Percentiles rank a stretch among this genome's conserved stretches.
Conservation (phyloP, 2,329 filamentous ascomycete genomes). For the Scorias spongiosa region DNA sequence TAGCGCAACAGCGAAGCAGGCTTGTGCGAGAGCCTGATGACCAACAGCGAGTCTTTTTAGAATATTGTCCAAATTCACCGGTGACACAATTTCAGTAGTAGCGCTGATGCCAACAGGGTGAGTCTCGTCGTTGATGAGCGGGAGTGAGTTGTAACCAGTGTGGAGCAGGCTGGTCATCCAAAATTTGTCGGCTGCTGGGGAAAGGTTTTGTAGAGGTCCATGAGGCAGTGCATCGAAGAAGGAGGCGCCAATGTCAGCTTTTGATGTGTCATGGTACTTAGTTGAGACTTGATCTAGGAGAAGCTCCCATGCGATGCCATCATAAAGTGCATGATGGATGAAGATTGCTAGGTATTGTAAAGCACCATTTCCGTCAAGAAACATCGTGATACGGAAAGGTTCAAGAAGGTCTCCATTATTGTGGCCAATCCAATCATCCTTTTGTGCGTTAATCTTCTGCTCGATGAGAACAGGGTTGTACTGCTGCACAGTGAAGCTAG, state of each 20-base stretch:
- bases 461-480: background rate
- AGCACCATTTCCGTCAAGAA: constrained; percentile 17
- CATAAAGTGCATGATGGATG: constrained; percentile 78
- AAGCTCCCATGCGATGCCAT: constrained; percentile 61
- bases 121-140: background rate
- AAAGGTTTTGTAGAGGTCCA: constrained; percentile 45
- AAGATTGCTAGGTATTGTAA: constrained; percentile 39
- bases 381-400: constrained; percentile 38
- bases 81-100: background rate
- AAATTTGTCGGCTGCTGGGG: constrained; percentile 41
- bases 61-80: constrained; percentile 17
- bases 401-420: constrained; percentile 35
- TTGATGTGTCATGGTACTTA: constrained; percentile 30
- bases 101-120: background rate
- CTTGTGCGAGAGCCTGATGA: constrained; percentile 64
- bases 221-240: constrained; percentile 55
- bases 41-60: constrained; percentile 53
- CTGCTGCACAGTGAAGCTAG: background rate
- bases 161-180: constrained; percentile 36
- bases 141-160: background rate
- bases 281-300: constrained; percentile 45
- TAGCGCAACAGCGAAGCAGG: constrained; percentile 54
- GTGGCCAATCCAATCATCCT: constrained; percentile 36
- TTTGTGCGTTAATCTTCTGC: constrained; percentile 9
- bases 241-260: constrained; percentile 26